Base-by-base conservation (phyloP, 2,329 filamentous ascomycete species). In the Aurifilum marmelostoma region DNA sequence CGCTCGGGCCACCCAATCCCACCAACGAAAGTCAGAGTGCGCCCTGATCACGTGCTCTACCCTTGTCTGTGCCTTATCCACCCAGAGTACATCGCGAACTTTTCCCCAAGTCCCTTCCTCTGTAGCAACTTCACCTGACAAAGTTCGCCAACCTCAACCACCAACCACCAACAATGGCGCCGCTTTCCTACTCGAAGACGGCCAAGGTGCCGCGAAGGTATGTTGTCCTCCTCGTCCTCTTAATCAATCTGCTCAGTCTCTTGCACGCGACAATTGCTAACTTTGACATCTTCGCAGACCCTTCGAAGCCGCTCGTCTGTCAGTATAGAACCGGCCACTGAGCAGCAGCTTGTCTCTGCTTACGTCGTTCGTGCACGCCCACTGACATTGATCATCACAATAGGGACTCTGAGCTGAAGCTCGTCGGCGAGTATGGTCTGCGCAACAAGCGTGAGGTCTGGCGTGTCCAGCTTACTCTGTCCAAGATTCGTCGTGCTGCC, bases 381-480 rank as follows among this genome's bases (percentile, higher is more conserved):
- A 86, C 91, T 92, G 89, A 92, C 87, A 79, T 80, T 81, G 74
- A 79, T 75, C 76, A 77, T 32, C 58, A 61, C 79, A 81, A 34
- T 34, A 98, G 96, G 88, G 96, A 99, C 89, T 93, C 94, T 82
- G 96, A 99, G 89, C 88, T 99, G 86, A 99, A 99, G 92, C 92
- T 96, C 85, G 95, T 99, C 81, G 96, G 96, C 87, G 96, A 99
- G 89, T 99, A 97, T 89, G 96, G 96, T 87, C 93, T 99, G 80
- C 93, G 94, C 87, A 99, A 99, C 90, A 99, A 99, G 94, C 95
- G 96, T 89, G 96, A 99, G 90, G 96, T 99, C 83, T 99, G 96
- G 96, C 94, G 96, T 86, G 96, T 99, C 86, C 91, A 93, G 90
- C 92, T 99, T 85, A 97, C 95, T 81, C 92, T 99, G 82, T 98